Evolutionary conservation across 2,329 filamentous ascomycete genomes (phyloP).

Genomic region (Akanthomyces lecanii): DNA sequence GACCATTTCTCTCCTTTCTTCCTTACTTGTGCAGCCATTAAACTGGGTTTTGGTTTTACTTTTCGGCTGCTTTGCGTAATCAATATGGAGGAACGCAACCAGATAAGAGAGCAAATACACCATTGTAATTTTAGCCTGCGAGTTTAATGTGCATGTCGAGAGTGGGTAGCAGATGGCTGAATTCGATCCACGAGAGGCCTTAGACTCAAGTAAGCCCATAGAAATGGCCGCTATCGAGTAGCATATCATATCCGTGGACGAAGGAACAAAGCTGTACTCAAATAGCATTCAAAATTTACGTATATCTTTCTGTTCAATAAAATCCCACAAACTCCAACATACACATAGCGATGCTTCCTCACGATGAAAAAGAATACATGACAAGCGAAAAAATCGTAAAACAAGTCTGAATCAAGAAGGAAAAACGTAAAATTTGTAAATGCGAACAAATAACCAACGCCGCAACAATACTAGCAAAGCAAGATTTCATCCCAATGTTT

Average conservation of each 20-base stretch:
- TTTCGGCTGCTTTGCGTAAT: background rate
- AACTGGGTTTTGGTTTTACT: background rate
- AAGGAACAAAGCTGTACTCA: background rate
- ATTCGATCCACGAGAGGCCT: no score
- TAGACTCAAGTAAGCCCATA: no score
- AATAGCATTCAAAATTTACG: background rate
- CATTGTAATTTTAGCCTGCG: background rate
- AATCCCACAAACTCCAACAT: background rate
- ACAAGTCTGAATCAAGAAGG: background rate
- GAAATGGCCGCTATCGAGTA: no score
- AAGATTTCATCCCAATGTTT: background rate
- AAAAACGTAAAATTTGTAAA: constrained; percentile 1
- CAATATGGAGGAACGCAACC: background rate
- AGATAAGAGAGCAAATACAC: background rate
- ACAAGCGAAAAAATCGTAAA: background rate
- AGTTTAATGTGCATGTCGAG: no score
- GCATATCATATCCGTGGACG: no score
- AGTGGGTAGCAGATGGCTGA: no score
- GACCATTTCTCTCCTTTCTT: background rate
- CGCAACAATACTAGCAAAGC: background rate
- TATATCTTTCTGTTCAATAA: background rate
- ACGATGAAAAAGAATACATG: no score
- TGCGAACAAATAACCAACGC: constrained; percentile 8
- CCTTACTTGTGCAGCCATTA: background rate
- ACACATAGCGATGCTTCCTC: background rate